phyloP scores from a whole-genome alignment of 176 grass and related monocot genomes.

The Puya raimondii region DNA sequence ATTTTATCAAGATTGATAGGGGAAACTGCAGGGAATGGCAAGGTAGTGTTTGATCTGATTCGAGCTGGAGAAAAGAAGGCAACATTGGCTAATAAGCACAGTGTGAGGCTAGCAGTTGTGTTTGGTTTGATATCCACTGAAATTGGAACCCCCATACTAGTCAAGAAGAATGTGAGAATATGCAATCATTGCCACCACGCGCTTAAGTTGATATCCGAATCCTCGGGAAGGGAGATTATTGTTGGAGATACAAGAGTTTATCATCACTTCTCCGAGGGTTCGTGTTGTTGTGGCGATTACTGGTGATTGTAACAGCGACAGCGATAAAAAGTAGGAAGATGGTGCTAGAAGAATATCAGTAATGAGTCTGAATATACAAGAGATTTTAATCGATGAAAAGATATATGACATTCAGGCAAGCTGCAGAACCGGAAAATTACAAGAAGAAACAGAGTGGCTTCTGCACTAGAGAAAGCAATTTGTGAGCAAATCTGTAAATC shows the following conservation, averaged over 20 bases:
- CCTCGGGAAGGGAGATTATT: slow-evolving; percentile 47
- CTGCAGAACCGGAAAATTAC: no score
- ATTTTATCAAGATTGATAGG: slow-evolving; percentile 48
- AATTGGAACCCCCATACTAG: slow-evolving; percentile 47
- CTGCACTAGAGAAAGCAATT: no score
- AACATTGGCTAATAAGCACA: slow-evolving; percentile 47
- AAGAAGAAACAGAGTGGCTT: no score
- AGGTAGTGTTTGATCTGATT: slow-evolving; percentile 12
- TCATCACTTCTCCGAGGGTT: slow-evolving; percentile 70
- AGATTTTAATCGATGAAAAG: no score
- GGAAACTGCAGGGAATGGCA: slow-evolving; percentile 22
- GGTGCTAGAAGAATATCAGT: background rate
- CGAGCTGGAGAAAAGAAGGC: slow-evolving; percentile 18
- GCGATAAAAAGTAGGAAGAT: no score
- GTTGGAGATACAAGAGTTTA: slow-evolving; percentile 65
- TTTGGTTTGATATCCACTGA: slow-evolving; percentile 62
- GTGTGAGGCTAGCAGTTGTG: slow-evolving; percentile 59
- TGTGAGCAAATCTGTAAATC: no score
- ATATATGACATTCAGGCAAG: no score
- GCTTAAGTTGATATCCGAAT: slow-evolving; percentile 70
- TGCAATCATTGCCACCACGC: slow-evolving; percentile 71
- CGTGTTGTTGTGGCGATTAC: slow-evolving; percentile 80
- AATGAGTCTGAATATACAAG: background rate
- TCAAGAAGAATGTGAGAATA: slow-evolving; percentile 87
- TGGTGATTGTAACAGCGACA: slow-evolving; percentile 37